Evolutionary conservation across 23 red algal species (phyloP).

Genomic region (Gracilariopsis chorda): DNA sequence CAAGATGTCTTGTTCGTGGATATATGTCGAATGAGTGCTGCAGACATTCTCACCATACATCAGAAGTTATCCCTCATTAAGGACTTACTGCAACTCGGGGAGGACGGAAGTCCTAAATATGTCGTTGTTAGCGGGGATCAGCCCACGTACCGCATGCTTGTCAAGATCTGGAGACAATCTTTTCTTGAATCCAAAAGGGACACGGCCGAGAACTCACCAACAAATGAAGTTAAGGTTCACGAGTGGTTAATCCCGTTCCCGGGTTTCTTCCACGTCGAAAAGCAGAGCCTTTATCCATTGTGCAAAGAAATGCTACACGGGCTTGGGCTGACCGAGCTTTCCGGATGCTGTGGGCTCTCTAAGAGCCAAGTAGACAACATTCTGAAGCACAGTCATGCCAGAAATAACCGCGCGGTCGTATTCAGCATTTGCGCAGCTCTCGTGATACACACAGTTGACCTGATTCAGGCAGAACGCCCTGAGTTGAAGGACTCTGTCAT

Average conservation of each 20-base stretch:
- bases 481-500: not conserved
- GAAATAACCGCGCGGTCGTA: not conserved
- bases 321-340: not conserved
- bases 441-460: not conserved
- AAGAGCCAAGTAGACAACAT: conserved; percentile 12
- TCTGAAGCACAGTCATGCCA: conserved; percentile 1
- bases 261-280: conserved; percentile 18
- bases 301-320: conserved; percentile 32
- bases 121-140: not conserved
- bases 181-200: not conserved
- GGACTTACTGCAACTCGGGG: not conserved
- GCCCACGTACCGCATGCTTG: not conserved
- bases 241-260: conserved; percentile 26
- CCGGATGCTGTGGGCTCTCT: not conserved
- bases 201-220: too few species aligned
- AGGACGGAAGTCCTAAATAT: not conserved
- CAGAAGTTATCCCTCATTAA: not conserved
- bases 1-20: conserved; percentile 1
- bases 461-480: not conserved
- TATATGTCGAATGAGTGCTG: conserved; percentile 6
- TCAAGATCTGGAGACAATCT: not conserved
- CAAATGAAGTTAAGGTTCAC: not conserved
- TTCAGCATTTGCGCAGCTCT: conserved; percentile 10
- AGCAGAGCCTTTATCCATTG: conserved; percentile 6
- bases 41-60: conserved; percentile 10